phyloP scores from a whole-genome alignment of 306 rosid species.

The Carpinus fangiana region DNA sequence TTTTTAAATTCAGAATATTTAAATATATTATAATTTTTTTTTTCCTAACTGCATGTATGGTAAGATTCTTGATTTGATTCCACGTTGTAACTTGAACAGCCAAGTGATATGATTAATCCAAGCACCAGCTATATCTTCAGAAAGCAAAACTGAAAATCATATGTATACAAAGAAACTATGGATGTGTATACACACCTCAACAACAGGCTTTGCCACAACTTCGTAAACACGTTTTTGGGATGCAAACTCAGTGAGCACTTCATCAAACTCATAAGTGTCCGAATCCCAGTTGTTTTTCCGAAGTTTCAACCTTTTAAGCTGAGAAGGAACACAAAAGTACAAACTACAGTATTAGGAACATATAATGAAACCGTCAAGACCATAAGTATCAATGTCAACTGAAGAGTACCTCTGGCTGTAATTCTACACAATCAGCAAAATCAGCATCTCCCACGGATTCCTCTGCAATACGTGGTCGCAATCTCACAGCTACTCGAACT shows the following conservation, averaged over 20 bases:
- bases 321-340: conserved; percentile 35
- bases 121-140: conserved; percentile 3
- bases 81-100: neutral
- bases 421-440: conserved; percentile 94
- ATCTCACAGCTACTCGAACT: conserved; percentile 94
- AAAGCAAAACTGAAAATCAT: conserved; percentile 9
- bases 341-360: conserved; percentile 7
- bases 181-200: conserved; percentile 66
- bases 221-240: conserved; percentile 97
- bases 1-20: neutral
- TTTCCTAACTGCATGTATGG: neutral
- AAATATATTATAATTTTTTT: neutral
- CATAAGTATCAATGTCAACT: conserved; percentile 13
- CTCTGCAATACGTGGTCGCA: conserved; percentile 82
- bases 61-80: neutral
- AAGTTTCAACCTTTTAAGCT: conserved; percentile 96
- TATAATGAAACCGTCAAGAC: neutral
- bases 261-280: conserved; percentile 96
- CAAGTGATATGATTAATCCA: neutral
- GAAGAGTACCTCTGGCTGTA: conserved; percentile 83
- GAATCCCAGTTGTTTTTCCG: conserved; percentile 98
- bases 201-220: conserved; percentile 98
- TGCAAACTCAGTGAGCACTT: conserved; percentile 95
- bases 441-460: conserved; percentile 82
- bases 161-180: conserved; percentile 18